Conservation (phyloP, 306 rosid species). For the Cicer judaicum region DNA sequence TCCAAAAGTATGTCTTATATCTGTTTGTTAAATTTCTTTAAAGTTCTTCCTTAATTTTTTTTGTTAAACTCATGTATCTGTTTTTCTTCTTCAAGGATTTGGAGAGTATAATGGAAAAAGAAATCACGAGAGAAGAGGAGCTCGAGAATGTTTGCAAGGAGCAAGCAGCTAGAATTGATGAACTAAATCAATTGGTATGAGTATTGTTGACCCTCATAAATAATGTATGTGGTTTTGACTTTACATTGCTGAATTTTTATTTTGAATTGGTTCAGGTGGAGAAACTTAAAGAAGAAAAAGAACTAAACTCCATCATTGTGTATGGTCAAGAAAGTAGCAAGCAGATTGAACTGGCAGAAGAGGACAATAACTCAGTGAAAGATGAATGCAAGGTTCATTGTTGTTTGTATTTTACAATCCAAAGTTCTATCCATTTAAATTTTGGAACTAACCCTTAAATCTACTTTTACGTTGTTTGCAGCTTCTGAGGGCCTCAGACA, state of each 20-base stretch:
- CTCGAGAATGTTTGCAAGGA: constrained; percentile 68
- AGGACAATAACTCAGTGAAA: constrained; percentile 30
- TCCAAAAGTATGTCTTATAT: constrained; percentile 47
- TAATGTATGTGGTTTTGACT: constrained; percentile 31
- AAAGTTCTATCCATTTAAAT: constrained; percentile 29
- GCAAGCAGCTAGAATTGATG: constrained; percentile 77
- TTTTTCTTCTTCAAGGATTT: constrained; percentile 41
- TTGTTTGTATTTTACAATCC: constrained; percentile 13
- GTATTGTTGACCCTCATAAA: constrained; percentile 26
- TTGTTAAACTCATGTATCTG: constrained; percentile 7
- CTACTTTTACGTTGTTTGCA: constrained; percentile 46
- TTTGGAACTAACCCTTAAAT: constrained; percentile 42
- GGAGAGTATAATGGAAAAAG: constrained; percentile 43
- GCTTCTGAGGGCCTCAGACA: constrained; percentile 47
- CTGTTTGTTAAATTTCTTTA: constrained; percentile 11
- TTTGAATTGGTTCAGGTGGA: constrained; percentile 56
- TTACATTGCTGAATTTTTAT: constrained; percentile 16
- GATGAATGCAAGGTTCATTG: constrained; percentile 50
- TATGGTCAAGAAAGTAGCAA: constrained; percentile 52
- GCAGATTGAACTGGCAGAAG: constrained; percentile 47
- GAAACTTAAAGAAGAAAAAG: constrained; percentile 58
- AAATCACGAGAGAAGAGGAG: constrained; percentile 56
- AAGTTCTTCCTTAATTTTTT: not conserved
- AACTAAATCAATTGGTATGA: constrained; percentile 69
- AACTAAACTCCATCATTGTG: constrained; percentile 43